phyloP scores from a whole-genome alignment of 176 grass and related monocot species.

The Triticum timopheevii region DNA sequence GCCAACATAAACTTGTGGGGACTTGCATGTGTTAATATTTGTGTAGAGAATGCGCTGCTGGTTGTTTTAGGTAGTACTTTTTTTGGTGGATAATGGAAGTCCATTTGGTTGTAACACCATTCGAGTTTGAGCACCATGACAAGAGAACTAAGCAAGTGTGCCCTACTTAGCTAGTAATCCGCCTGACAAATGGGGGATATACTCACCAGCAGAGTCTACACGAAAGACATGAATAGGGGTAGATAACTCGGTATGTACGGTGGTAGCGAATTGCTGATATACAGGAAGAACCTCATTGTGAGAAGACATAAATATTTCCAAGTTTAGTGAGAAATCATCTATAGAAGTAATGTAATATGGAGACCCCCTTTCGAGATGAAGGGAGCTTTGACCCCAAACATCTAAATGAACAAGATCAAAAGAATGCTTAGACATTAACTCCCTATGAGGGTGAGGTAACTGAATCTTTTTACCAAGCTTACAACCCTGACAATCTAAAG shows the following conservation, averaged over 20 bases:
- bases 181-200: not conserved
- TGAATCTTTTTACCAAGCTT: not conserved
- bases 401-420: not conserved
- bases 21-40: not conserved
- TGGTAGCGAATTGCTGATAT: too few species aligned
- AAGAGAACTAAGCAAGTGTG: not conserved
- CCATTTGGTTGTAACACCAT: not conserved
- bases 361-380: not conserved
- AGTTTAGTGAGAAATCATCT: not conserved
- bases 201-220: not conserved
- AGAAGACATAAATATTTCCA: not conserved
- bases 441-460: not conserved
- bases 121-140: not conserved
- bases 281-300: not conserved
- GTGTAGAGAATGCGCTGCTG: not conserved
- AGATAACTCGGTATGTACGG: too few species aligned
- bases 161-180: not conserved
- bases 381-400: not conserved
- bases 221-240: too few species aligned
- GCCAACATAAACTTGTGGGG: not conserved
- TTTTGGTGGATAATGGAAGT: not conserved
- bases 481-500: not conserved
- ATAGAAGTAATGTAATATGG: not conserved
- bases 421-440: not conserved
- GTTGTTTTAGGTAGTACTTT: conserved; percentile 2